These are phyloP conservation scores for Tremellales sp. DNA, from an alignment of 1,284 basidiomycete species.

Conservation along the genomic window DNA sequence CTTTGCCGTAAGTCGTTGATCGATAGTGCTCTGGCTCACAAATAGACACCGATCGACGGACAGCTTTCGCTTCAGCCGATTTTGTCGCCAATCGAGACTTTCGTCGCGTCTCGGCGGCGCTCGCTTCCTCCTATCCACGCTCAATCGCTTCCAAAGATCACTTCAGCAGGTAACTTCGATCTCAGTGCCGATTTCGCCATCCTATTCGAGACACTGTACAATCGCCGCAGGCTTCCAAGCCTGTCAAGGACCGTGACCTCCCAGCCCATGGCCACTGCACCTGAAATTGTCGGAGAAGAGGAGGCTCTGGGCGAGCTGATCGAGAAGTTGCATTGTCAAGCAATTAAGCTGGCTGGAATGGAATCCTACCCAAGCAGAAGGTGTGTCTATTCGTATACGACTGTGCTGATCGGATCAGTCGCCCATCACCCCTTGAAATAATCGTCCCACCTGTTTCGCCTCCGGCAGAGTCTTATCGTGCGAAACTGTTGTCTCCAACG, in stretches of 20 bases:
- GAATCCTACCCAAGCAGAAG: not conserved
- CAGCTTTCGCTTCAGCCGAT: constrained; percentile 4
- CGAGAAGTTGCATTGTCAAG: too few species aligned
- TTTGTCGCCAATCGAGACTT: constrained; percentile 8
- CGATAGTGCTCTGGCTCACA: not conserved
- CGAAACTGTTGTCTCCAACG: not conserved
- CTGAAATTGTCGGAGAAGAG: not conserved
- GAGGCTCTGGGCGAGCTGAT: too few species aligned
- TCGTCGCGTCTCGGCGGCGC: constrained; percentile 14
- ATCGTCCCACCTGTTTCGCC: not conserved
- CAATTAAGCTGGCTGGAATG: not conserved
- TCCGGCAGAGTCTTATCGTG: not conserved
- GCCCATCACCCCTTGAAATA: not conserved
- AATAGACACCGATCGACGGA: constrained; percentile 17
- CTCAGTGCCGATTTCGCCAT: constrained; percentile 23
- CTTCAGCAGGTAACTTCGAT: constrained; percentile 26
- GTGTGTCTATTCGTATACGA: not conserved
- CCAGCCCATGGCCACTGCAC: too few species aligned
- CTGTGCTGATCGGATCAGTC: not conserved
- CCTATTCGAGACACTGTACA: constrained; percentile 23
- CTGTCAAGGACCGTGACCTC: too few species aligned
- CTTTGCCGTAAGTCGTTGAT: constrained; percentile 12
- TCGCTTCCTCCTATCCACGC: constrained; percentile 10
- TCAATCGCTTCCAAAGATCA: constrained; percentile 17
- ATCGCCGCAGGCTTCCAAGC: constrained; percentile 18